Conservation (phyloP, 441 rosid genomes). For the Raphanus hybrid region DNA sequence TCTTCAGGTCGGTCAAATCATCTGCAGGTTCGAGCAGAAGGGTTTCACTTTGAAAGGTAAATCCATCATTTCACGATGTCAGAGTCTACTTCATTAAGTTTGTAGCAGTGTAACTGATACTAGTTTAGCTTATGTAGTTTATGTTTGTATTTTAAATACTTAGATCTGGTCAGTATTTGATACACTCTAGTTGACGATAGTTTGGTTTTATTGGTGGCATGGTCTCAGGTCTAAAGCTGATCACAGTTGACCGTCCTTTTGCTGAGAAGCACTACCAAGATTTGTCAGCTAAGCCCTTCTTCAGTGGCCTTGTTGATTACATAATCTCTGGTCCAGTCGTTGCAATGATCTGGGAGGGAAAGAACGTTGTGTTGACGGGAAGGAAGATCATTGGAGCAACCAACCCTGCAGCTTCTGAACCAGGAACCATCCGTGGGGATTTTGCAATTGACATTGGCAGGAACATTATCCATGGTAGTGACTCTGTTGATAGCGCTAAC, state of each 20-base stretch:
- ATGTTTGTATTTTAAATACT: background rate
- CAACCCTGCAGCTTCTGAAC: background rate
- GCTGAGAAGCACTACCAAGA: background rate
- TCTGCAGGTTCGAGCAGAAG: slow-evolving; percentile 10
- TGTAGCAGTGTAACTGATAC: background rate
- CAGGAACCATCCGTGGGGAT: slow-evolving; percentile 10
- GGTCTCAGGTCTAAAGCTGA: background rate
- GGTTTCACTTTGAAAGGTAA: slow-evolving; percentile 12
- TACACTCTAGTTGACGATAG: background rate
- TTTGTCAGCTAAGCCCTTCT: background rate
- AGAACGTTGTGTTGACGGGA: background rate
- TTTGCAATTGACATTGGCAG: slow-evolving; percentile 4
- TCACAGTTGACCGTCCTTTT: slow-evolving; percentile 1
- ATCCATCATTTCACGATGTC: background rate
- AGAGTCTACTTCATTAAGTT: background rate
- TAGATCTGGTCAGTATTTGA: background rate
- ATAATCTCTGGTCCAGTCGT: background rate
- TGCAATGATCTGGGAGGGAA: slow-evolving; percentile 5
- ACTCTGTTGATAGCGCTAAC: background rate
- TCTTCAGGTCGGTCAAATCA: slow-evolving; percentile 1
- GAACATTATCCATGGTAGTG: slow-evolving; percentile 6
- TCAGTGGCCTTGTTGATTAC: slow-evolving; percentile 6
- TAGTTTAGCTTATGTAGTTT: background rate
- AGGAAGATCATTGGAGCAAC: slow-evolving; percentile 5
- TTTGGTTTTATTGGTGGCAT: background rate